Base-by-base conservation (phyloP, 1,139 yeast genomes). In the Sugiyamaella japonica region DNA sequence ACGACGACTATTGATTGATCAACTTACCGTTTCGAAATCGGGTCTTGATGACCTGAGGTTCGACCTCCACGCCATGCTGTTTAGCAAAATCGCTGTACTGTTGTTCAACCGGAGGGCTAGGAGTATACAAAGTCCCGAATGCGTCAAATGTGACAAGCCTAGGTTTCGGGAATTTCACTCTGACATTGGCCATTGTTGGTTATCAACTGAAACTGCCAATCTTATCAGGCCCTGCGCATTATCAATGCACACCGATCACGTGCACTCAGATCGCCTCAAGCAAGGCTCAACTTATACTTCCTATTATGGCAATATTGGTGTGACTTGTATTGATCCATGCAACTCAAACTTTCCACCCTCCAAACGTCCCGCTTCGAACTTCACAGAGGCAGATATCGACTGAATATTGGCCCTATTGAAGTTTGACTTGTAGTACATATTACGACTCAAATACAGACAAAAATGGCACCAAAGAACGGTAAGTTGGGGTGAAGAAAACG, bases 41-140 rank as follows among this genome's bases (percentile, higher is more conserved):
- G 2, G 38, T 20, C 12, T 53, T 54, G 13, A 64, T 45, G 7
- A 38, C 40, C 10, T 47, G 54, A 23, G 61, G 54, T 7, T 52
- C 47, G 4, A 59, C 60, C 2, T 45, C 39, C 4, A 63, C 50
- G 8, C 63, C 64, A 41, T 58, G 48, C 12, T 53, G 42, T 7
- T 42, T 48, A n/a, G 64, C 65, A 4, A 57, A 54, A 7, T 55
- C 57, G 15, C 54, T 49, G 45, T 66, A 66, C 39, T 62, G 65
- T 10, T 56, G 43, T n/a, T 61, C 59, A 1, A 65, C 66, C 1
- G 61, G 46, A 2, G 60, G 60, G 12, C 41, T 41, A 7, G 68
- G 68, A 1, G 56, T 54, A 47, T 63, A 66, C 5, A 66, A 50
- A 1, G 70, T 66, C 1, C 66, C 70, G 55, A 66, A 66, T 20